phyloP scores from a whole-genome alignment of 1,284 basidiomycete species.

The Meira nashicola region DNA sequence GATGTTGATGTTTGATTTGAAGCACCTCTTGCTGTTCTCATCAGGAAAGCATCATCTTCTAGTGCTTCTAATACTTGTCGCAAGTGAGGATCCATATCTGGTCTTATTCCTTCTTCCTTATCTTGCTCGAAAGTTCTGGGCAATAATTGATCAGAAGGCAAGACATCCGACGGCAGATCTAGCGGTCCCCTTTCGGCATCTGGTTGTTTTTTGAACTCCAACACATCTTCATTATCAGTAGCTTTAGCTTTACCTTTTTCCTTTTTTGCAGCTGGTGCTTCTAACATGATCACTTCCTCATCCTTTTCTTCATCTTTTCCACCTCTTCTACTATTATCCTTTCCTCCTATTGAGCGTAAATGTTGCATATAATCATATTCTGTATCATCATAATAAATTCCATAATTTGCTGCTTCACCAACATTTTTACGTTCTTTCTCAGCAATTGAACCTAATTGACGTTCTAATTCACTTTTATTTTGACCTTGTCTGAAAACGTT shows the following conservation, averaged over 20 bases:
- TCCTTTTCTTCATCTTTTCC: conserved; percentile 43
- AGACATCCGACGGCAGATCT: conserved; percentile 27
- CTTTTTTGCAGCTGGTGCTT: conserved; percentile 24
- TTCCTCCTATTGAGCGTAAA: conserved; percentile 56
- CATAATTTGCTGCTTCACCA: conserved; percentile 86
- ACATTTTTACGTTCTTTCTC: conserved; percentile 52
- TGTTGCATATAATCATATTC: conserved; percentile 99
- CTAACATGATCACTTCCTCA: conserved; percentile 15
- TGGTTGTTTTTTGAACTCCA: conserved; percentile 11
- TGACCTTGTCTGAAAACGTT: conserved; percentile 54
- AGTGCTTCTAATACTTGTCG: conserved; percentile 89
- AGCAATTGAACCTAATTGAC: conserved; percentile 57
- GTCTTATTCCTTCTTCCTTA: conserved; percentile 70
- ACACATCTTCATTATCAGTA: neutral
- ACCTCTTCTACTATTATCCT: conserved; percentile 36
- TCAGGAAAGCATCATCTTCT: conserved; percentile 74
- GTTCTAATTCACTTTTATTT: conserved; percentile 69
- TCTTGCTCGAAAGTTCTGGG: conserved; percentile 17
- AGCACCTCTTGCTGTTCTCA: conserved; percentile 3
- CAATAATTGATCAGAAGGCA: conserved; percentile 63
- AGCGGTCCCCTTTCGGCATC: conserved; percentile 2
- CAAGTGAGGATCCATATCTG: conserved; percentile 93
- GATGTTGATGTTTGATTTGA: neutral
- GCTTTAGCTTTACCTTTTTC: conserved; percentile 26
- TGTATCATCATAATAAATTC: conserved; percentile 94